Evolutionary conservation across 139 green algal genomes (phyloP).

Genomic region (Choricystis sp.): DNA sequence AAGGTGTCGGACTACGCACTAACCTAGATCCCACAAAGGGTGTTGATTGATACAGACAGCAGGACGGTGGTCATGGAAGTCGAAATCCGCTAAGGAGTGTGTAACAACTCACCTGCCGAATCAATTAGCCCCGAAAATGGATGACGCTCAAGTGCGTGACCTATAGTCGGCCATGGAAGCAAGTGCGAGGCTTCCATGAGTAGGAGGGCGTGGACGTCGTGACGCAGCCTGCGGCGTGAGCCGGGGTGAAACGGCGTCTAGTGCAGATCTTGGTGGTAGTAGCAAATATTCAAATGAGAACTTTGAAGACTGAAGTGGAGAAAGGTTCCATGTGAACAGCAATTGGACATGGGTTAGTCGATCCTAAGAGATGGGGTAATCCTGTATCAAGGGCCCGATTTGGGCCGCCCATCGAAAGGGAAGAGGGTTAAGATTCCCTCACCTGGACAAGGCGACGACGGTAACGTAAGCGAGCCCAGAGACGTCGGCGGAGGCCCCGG

Average conservation of each 20-base stretch:
- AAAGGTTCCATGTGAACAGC: conserved; percentile 91
- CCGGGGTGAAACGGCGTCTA: conserved; percentile 64
- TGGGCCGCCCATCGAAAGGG: conserved; percentile 66
- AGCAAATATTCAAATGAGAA: conserved; percentile 92
- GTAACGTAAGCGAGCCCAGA: conserved; percentile 68
- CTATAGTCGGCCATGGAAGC: conserved; percentile 71
- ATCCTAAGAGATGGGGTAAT: conserved; percentile 81
- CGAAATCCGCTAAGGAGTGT: conserved; percentile 95
- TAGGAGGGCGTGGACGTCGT: conserved; percentile 78
- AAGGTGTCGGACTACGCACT: conserved; percentile 77
- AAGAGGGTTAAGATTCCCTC: conserved; percentile 88
- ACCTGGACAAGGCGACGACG: conserved; percentile 68
- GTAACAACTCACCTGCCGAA: conserved; percentile 96
- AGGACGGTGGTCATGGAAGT: conserved; percentile 96
- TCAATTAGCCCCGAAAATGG: conserved; percentile 93
- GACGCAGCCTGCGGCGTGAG: conserved; percentile 63
- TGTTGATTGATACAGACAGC: conserved; percentile 88
- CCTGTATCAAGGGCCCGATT: conserved; percentile 67
- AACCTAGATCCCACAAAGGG: conserved; percentile 89
- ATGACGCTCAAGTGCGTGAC: conserved; percentile 82
- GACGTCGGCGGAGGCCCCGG: conserved; percentile 62
- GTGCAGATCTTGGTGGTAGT: conserved; percentile 91
- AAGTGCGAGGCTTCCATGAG: conserved; percentile 74
- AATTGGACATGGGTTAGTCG: conserved; percentile 90
- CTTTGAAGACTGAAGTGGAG: conserved; percentile 82